Conservation (phyloP, 2,329 filamentous ascomycete species). For the Neonectria sp. region DNA sequence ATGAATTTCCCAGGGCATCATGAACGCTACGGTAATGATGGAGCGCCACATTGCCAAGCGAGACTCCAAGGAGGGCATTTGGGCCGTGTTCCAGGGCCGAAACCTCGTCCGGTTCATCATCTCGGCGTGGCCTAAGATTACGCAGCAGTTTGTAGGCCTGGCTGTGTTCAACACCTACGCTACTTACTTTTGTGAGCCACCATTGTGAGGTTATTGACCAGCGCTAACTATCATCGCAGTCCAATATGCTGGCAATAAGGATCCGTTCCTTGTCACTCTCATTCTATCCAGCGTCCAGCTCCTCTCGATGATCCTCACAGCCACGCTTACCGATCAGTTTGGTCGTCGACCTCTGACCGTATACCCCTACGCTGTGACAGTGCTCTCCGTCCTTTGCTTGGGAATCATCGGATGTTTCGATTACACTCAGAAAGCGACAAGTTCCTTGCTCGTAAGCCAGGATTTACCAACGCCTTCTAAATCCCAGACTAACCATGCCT, state of each 20-base stretch:
- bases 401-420: constrained; percentile 37
- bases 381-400: constrained; percentile 28
- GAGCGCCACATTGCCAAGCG: constrained; percentile 28
- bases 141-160: constrained; percentile 35
- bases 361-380: constrained; percentile 31
- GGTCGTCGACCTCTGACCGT: constrained; percentile 31
- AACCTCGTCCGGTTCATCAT: constrained; percentile 36
- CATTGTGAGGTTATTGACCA: fast-evolving
- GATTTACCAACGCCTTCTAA: fast-evolving
- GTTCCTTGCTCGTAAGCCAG: constrained; percentile 27
- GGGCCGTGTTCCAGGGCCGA: constrained; percentile 30
- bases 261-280: constrained; percentile 34
- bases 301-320: constrained; percentile 31
- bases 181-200: constrained; percentile 32
- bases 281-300: constrained; percentile 31
- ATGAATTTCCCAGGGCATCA: constrained; percentile 19
- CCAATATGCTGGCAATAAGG: constrained; percentile 35
- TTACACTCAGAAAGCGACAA: constrained; percentile 33
- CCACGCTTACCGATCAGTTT: constrained; percentile 29
- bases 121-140: constrained; percentile 31
- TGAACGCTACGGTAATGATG: constrained; percentile 28
- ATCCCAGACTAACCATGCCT: not conserved
- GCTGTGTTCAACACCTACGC: constrained; percentile 37
- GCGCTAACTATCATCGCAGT: constrained; percentile 6
- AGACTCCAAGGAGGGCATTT: constrained; percentile 22